phyloP scores from a whole-genome alignment of 202 grass and related monocot genomes.

The Panicum virgatum region DNA sequence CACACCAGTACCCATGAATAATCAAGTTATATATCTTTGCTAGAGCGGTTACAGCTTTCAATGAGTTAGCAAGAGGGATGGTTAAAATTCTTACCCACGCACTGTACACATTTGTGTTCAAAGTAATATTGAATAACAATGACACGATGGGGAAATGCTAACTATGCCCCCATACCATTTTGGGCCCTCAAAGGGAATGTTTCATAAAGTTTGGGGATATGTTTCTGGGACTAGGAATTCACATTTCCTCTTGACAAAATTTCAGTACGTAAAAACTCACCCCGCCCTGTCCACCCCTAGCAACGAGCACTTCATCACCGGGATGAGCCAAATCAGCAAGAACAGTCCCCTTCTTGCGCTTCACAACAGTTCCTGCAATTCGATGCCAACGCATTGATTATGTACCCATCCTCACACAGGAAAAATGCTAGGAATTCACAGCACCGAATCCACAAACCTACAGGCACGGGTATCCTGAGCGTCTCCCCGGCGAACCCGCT shows the following conservation, averaged over 20 bases:
- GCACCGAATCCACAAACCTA: slow-evolving; percentile 62
- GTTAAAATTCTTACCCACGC: not conserved
- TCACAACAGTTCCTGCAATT: slow-evolving; percentile 81
- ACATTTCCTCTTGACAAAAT: not conserved
- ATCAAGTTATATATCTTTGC: not conserved
- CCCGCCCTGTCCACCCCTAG: slow-evolving; percentile 90
- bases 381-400: not conserved
- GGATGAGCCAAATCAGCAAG: slow-evolving; percentile 88
- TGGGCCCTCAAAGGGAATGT: not conserved
- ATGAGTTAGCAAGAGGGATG: not conserved
- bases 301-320: slow-evolving; percentile 83
- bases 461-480: slow-evolving; percentile 86
- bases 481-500: slow-evolving; percentile 66
- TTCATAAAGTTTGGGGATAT: not conserved
- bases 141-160: not conserved
- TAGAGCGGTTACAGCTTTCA: not conserved
- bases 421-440: not conserved
- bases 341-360: slow-evolving; percentile 79
- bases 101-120: not conserved
- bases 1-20: not conserved
- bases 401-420: not conserved
- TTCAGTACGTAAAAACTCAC: slow-evolving; percentile 45
- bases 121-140: not conserved
- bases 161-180: not conserved
- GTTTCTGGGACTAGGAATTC: not conserved